phyloP scores from a whole-genome alignment of 768 basidiomycete genomes.

The Cubamyces sp. region DNA sequence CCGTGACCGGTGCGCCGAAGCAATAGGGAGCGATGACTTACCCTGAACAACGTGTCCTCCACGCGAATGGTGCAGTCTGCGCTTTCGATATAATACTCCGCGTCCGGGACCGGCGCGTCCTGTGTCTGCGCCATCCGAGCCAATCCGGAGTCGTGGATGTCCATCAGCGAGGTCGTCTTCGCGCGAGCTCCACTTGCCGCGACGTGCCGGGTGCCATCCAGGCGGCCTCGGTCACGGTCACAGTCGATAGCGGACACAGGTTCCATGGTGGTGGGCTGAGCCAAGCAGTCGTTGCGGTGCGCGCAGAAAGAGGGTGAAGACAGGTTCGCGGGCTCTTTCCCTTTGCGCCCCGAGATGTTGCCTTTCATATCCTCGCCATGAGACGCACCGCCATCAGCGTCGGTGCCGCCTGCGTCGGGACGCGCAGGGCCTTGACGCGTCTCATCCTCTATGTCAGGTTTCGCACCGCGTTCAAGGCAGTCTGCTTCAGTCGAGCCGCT shows the following conservation, averaged over 20 bases:
- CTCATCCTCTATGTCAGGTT: slow-evolving; percentile 1
- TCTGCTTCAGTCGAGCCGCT: not conserved
- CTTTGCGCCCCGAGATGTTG: not conserved
- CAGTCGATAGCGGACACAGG: not conserved
- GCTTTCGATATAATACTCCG: slow-evolving; percentile 65
- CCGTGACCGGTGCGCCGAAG: slow-evolving; percentile 7
- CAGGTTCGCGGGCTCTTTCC: slow-evolving; percentile 9
- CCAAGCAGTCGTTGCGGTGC: not conserved
- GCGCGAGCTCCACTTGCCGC: slow-evolving; percentile 20
- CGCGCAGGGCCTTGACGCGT: slow-evolving; percentile 10
- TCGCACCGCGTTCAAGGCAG: not conserved
- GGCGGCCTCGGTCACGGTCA: slow-evolving; percentile 4
- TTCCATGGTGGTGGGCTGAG: not conserved
- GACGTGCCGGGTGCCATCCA: slow-evolving; percentile 4
- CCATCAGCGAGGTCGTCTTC: slow-evolving; percentile 1
- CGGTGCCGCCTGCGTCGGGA: slow-evolving; percentile 1
- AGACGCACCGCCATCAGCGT: slow-evolving; percentile 3
- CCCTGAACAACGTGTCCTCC: slow-evolving; percentile 70
- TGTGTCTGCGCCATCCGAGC: not conserved
- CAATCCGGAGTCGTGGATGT: slow-evolving; percentile 10
- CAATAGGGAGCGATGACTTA: slow-evolving; percentile 36
- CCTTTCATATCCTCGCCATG: slow-evolving; percentile 4
- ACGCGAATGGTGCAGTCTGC: slow-evolving; percentile 71
- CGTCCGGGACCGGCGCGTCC: slow-evolving; percentile 42
- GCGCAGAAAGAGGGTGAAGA: not conserved